Conservation (phyloP, 73 alveolate species). For the Paramecium bursaria region DNA sequence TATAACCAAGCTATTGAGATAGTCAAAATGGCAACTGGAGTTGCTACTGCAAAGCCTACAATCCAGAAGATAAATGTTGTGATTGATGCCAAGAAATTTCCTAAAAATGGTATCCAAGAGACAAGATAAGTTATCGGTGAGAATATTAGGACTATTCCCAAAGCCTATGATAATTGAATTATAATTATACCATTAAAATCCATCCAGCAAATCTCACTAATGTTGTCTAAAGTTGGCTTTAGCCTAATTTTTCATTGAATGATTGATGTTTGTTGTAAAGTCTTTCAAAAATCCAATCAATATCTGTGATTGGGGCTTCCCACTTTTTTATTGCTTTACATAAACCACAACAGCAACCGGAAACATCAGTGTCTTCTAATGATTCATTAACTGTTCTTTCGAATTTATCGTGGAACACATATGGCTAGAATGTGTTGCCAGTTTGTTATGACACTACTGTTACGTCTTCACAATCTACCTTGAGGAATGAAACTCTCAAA, state of each 20-base stretch:
- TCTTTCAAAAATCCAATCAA: conserved; percentile 16
- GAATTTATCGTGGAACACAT: conserved; percentile 20
- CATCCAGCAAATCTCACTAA: conserved; percentile 3
- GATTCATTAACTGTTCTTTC: neutral
- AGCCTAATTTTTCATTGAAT: neutral
- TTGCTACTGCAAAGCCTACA: conserved; percentile 3
- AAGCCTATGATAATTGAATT: neutral
- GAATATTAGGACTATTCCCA: conserved; percentile 7
- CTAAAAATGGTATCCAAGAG: conserved; percentile 2
- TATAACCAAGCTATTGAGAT: conserved; percentile 29
- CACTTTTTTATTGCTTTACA: neutral
- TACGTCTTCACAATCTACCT: neutral
- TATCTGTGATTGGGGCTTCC: neutral
- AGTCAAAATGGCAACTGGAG: neutral
- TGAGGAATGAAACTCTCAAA: conserved; percentile 13
- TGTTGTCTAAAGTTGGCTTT: neutral
- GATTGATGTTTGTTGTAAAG: neutral
- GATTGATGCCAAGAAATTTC: conserved; percentile 12
- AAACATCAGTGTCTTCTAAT: neutral
- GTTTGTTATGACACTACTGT: neutral
- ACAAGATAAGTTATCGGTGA: neutral
- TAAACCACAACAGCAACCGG: conserved; percentile 6
- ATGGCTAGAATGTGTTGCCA: neutral
- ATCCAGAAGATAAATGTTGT: neutral
- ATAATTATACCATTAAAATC: conserved; percentile 1